These are phyloP conservation scores for Gymnopilus dilepis DNA, from an alignment of 768 basidiomycete species.

Conservation along the genomic window DNA sequence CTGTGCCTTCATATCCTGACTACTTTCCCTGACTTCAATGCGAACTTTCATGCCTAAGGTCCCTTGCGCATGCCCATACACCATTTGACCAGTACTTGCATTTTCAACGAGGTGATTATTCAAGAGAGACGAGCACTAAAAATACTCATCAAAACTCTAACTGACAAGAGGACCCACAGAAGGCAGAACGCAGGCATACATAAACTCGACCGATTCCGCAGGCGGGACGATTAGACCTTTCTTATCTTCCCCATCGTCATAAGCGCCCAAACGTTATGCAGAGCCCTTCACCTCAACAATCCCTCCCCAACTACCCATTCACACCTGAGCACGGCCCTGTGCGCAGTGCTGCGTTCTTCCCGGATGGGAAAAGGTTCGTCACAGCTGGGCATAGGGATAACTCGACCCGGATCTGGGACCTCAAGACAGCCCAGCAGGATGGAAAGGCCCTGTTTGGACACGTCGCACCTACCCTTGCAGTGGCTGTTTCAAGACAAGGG, in stretches of 20 bases:
- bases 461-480: not conserved
- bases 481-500: conserved; percentile 13
- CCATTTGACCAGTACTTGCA: no score
- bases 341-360: conserved; percentile 11
- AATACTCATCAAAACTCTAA: conserved; percentile 1
- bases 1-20: no score
- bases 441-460: conserved; percentile 10
- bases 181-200: not conserved
- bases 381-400: conserved; percentile 14
- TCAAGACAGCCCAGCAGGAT: conserved; percentile 6
- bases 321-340: not conserved
- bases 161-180: not conserved
- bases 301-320: not conserved
- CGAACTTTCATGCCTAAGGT: no score
- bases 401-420: conserved; percentile 12
- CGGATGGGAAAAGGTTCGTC: conserved; percentile 16
- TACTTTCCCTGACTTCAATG: no score
- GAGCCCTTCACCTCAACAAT: not conserved
- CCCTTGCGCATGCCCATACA: no score
- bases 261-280: conserved; percentile 2
- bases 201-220: not conserved
- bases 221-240: not conserved
- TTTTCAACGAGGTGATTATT: no score
- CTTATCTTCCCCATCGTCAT: not conserved
- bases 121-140: not conserved